phyloP scores from a whole-genome alignment of 2,329 filamentous ascomycete species.

The Byssothecium circinans region DNA sequence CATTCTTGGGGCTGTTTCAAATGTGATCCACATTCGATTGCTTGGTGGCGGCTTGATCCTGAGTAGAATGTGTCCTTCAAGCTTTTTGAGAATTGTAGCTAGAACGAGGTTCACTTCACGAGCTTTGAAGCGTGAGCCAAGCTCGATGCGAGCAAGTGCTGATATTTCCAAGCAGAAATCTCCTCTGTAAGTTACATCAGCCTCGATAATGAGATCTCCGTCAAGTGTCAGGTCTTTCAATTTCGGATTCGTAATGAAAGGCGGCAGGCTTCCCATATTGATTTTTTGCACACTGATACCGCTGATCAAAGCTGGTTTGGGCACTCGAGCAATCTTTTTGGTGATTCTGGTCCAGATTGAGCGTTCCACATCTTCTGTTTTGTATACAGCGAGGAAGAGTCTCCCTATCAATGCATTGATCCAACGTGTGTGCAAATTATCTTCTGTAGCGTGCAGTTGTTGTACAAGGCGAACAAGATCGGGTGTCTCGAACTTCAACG shows the following conservation, averaged over 20 bases:
- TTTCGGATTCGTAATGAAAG: constrained; percentile 84
- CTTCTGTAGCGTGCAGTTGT: constrained; percentile 85
- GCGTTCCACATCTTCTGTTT: constrained; percentile 77
- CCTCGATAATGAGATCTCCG: constrained; percentile 83
- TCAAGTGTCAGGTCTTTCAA: constrained; percentile 89
- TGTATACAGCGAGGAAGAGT: constrained; percentile 84
- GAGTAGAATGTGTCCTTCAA: constrained; percentile 82
- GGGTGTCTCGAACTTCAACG: constrained; percentile 77
- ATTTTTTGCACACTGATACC: constrained; percentile 81
- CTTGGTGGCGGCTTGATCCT: constrained; percentile 93
- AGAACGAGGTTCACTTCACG: constrained; percentile 87
- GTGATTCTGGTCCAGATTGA: constrained; percentile 83
- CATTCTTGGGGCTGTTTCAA: constrained; percentile 90
- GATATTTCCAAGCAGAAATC: constrained; percentile 88
- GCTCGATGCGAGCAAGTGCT: constrained; percentile 88
- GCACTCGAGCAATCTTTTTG: constrained; percentile 93
- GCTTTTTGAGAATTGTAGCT: constrained; percentile 78
- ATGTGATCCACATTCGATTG: constrained; percentile 94
- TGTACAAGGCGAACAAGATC: constrained; percentile 90
- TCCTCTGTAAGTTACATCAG: constrained; percentile 85
- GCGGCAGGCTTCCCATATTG: constrained; percentile 82
- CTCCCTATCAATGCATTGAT: constrained; percentile 89
- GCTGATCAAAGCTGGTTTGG: constrained; percentile 86
- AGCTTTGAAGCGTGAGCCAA: constrained; percentile 85
- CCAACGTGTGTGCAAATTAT: constrained; percentile 88